Base-by-base conservation (phyloP, 768 basidiomycete species). In the Termitomyces sp. region DNA sequence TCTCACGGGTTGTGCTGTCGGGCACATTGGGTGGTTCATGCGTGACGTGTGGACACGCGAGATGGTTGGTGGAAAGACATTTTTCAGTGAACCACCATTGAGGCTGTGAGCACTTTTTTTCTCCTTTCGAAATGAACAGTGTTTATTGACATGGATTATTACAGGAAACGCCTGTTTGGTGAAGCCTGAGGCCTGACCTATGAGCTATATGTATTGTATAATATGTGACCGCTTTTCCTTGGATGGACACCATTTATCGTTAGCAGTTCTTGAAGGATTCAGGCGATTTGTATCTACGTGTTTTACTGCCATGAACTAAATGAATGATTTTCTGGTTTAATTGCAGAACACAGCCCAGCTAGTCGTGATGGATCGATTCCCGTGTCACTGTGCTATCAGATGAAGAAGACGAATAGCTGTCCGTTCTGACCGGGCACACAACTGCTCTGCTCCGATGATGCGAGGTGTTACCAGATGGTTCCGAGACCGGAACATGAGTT, bases 41-140 rank as follows among this genome's bases (percentile, higher is more conserved):
- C 75, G 89, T 44, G 91, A 94, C 60, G 92, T 92, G 0, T 93
- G 92, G 91, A 80, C 83, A n/a, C 74, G 91, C 56, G 91, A 94
- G 72, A 90, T 93, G 87, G 70, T 85, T 2, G 92, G 91, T 14
- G 89, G 90, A 0, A 77, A 79, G 59, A 85, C 84, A 0, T 67
- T 87, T 24, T 79, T 92, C 60, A 91, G 83, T 60, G 86, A 92
- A 54, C 82, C 91, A 0, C 91, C 91, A 4, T 74, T 77, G 20
- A 61, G 76, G 52, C 63, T 93, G 91, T 92, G 66, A 75, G 90
- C 82, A 10, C 20, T 54, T 54, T 4, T 48, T 54, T 45, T 54
- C 44, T 55, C 56, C 32, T 59, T 60, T 10, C 24, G 41, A 24
- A 35, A 18, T 54, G 55, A 43, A 40, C 14, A n/a, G 13, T 50